Conservation (phyloP, 257 asterid genomes). For the Fraxinus excelsior region DNA sequence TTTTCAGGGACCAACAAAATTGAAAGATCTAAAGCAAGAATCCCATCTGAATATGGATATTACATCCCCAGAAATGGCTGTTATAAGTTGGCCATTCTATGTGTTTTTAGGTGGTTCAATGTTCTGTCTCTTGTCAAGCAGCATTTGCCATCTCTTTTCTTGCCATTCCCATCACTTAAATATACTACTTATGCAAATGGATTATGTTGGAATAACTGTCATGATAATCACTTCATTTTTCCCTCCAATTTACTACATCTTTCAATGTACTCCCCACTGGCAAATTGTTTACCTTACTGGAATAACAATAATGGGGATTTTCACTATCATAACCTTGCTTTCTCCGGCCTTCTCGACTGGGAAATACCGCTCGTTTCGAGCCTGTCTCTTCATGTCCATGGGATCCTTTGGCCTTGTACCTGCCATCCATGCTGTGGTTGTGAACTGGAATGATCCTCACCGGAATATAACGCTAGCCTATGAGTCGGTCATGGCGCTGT, state of each 20-base stretch:
- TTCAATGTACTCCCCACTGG: constrained; percentile 83
- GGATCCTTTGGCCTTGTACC: constrained; percentile 86
- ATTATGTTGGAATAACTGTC: constrained; percentile 83
- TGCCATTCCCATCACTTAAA: constrained; percentile 75
- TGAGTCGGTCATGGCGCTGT: constrained; percentile 74
- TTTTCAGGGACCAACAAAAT: constrained; percentile 55
- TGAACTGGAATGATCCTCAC: constrained; percentile 80
- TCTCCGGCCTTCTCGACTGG: constrained; percentile 66
- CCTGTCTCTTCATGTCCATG: constrained; percentile 75
- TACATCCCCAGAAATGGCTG: constrained; percentile 30
- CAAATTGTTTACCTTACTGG: constrained; percentile 69
- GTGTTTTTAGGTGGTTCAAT: constrained; percentile 76
- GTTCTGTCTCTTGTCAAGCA: constrained; percentile 93
- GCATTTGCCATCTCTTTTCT: constrained; percentile 79
- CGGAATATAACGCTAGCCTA: constrained; percentile 56
- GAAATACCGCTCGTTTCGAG: constrained; percentile 66
- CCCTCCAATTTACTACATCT: constrained; percentile 94
- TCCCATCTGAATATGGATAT: constrained; percentile 33
- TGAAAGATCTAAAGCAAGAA: constrained; percentile 60
- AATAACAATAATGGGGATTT: constrained; percentile 69
- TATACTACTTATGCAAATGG: constrained; percentile 64
- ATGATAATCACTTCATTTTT: constrained; percentile 97
- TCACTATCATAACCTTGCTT: constrained; percentile 64
- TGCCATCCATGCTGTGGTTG: constrained; percentile 56
- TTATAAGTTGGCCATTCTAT: constrained; percentile 82